A percentile compares a stretch with the other conserved stretches of the same genome.
Conservation (phyloP, 495 filamentous ascomycete genomes). For the Astrothelium macrocarpum region DNA sequence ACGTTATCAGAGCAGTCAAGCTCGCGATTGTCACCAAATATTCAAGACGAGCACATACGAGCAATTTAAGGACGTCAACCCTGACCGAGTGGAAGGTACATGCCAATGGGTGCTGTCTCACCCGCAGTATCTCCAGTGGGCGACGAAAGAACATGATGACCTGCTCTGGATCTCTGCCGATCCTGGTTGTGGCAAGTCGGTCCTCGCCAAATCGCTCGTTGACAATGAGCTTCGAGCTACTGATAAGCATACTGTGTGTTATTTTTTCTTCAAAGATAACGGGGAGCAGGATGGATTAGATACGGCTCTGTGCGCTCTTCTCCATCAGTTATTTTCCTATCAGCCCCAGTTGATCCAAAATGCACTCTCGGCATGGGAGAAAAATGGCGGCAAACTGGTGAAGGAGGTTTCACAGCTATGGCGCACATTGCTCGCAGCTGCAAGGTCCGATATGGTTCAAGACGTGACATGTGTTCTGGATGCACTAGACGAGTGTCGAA, state of each 20-base stretch:
- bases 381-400: constrained; percentile 23
- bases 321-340: constrained; percentile 36
- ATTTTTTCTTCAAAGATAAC: constrained; percentile 33
- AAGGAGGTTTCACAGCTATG: constrained; percentile 27
- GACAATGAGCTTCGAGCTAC: not conserved
- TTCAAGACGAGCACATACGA: constrained; percentile 27
- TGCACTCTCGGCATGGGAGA: not conserved
- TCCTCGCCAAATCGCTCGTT: constrained; percentile 5
- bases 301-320: constrained; percentile 31
- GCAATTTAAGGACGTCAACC: constrained; percentile 28
- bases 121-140: constrained; percentile 18
- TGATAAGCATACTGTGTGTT: not conserved
- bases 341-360: not conserved
- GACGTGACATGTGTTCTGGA: constrained; percentile 34
- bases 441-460: constrained; percentile 17
- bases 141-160: not conserved
- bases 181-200: not conserved
- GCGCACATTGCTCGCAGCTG: constrained; percentile 21
- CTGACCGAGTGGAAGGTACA: constrained; percentile 15
- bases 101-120: constrained; percentile 25
- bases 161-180: not conserved
- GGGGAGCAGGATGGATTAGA: constrained; percentile 29
- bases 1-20: constrained; percentile 20
- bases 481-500: constrained; percentile 37
- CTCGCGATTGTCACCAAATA: constrained; percentile 22